Percentiles rank a stretch among this genome's conserved stretches.
phyloP scores from a whole-genome alignment of 129 eudicot species.

The Tagetes erecta region DNA sequence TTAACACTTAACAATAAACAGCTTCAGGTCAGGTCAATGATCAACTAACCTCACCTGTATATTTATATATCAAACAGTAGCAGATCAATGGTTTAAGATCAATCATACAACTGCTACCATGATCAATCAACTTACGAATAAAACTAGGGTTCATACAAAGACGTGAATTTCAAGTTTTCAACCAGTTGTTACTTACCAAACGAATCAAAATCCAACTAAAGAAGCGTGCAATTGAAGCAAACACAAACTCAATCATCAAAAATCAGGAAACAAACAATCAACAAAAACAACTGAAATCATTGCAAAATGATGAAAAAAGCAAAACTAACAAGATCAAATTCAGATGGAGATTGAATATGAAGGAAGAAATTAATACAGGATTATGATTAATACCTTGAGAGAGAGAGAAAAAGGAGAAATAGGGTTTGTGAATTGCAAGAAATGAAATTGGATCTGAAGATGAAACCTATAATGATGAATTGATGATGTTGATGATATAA shows the following conservation, averaged over 20 bases:
- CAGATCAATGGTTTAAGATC: neutral
- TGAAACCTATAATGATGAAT: slow-evolving; percentile 24
- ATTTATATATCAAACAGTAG: neutral
- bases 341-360: neutral
- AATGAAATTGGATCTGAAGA: slow-evolving; percentile 47
- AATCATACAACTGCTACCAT: neutral
- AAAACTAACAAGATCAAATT: neutral
- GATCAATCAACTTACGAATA: slow-evolving; percentile 24
- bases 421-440: neutral
- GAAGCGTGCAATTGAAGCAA: slow-evolving; percentile 19
- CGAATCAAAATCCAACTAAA: slow-evolving; percentile 7
- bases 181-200: slow-evolving; percentile 13
- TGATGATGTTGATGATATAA: neutral
- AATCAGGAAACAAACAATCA: neutral
- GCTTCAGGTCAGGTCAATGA: neutral
- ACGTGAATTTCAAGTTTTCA: neutral
- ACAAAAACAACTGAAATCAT: neutral
- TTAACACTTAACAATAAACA: neutral
- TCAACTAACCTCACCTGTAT: too few species aligned
- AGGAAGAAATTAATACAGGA: slow-evolving; percentile 1
- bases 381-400: slow-evolving; percentile 37
- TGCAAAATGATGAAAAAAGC: slow-evolving; percentile 21
- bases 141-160: neutral
- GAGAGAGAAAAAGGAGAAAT: neutral
- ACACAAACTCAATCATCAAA: slow-evolving; percentile 7